A percentile compares a stretch with the other conserved stretches of the same genome.
phyloP scores from a whole-genome alignment of 2,329 filamentous ascomycete species.

The Diaporthe australafricana region DNA sequence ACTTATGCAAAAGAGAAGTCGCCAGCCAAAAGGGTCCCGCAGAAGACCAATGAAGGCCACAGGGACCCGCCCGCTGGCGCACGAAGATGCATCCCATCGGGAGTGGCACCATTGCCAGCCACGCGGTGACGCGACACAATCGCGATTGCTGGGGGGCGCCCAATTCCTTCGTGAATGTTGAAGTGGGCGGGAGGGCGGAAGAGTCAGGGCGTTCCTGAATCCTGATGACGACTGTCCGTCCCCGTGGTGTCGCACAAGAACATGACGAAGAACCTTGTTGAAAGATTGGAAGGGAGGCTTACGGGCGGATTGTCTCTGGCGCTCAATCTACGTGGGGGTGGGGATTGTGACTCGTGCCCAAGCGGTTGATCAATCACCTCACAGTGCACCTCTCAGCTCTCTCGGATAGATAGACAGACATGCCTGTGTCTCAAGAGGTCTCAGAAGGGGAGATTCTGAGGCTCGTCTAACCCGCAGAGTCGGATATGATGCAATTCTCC shows the following conservation, averaged over 20 bases:
- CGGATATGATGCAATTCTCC: neutral
- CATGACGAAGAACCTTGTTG: neutral
- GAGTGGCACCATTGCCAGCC: slow-evolving; percentile 17
- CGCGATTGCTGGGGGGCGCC: neutral
- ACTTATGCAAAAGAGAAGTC: neutral
- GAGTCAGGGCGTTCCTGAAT: slow-evolving; percentile 4
- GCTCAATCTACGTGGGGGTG: neutral
- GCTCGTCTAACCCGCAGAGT: slow-evolving; percentile 2
- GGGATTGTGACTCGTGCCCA: neutral
- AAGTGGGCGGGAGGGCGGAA: neutral
- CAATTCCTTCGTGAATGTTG: neutral
- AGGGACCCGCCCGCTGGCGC: neutral
- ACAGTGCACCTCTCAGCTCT: too few species aligned
- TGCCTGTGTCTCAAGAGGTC: slow-evolving; percentile 2
- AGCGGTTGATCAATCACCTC: too few species aligned
- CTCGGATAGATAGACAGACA: neutral
- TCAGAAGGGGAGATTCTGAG: neutral
- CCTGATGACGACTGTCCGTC: slow-evolving; percentile 5
- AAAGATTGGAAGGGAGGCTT: neutral
- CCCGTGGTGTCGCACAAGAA: neutral
- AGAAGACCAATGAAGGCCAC: neutral
- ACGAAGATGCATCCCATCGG: slow-evolving; percentile 2
- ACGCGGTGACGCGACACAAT: slow-evolving; percentile 1
- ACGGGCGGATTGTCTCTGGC: neutral
- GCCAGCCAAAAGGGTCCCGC: neutral